phyloP scores from a whole-genome alignment of 148 eudicot species.

The Fagopyrum esculentum region DNA sequence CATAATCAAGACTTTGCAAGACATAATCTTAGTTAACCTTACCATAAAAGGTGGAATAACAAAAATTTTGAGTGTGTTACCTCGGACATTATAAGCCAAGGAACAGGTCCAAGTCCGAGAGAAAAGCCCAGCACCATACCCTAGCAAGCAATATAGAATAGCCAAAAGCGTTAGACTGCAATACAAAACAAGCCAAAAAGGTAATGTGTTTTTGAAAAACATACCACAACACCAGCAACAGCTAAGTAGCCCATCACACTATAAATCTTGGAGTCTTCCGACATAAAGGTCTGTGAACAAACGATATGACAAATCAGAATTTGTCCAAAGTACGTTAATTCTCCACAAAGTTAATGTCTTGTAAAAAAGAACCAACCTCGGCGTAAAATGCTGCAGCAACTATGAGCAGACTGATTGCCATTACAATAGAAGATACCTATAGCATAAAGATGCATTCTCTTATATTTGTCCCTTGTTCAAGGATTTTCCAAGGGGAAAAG shows the following conservation, averaged over 20 bases:
- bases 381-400: slow-evolving; percentile 66
- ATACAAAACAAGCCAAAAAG: background rate
- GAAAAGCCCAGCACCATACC: slow-evolving; percentile 30
- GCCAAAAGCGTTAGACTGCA: background rate
- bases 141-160: slow-evolving; percentile 1
- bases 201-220: background rate
- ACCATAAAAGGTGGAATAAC: background rate
- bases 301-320: background rate
- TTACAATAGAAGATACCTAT: slow-evolving; percentile 11
- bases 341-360: background rate
- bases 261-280: slow-evolving; percentile 37
- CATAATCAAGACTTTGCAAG: background rate
- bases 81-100: slow-evolving; percentile 98
- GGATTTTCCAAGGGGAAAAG: slow-evolving; percentile 28
- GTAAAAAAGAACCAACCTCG: slow-evolving; percentile 32
- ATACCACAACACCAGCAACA: slow-evolving; percentile 75
- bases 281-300: slow-evolving; percentile 34
- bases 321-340: slow-evolving; percentile 2
- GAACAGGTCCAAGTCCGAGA: slow-evolving; percentile 76
- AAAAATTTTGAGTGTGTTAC: slow-evolving; percentile 40
- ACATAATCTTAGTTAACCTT: background rate
- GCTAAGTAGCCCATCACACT: slow-evolving; percentile 43
- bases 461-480: background rate
- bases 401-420: slow-evolving; percentile 15
- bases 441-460: background rate